Percentiles rank a stretch among this genome's conserved stretches.
Conservation (phyloP, 306 rosid genomes). For the Vigna angularis region DNA sequence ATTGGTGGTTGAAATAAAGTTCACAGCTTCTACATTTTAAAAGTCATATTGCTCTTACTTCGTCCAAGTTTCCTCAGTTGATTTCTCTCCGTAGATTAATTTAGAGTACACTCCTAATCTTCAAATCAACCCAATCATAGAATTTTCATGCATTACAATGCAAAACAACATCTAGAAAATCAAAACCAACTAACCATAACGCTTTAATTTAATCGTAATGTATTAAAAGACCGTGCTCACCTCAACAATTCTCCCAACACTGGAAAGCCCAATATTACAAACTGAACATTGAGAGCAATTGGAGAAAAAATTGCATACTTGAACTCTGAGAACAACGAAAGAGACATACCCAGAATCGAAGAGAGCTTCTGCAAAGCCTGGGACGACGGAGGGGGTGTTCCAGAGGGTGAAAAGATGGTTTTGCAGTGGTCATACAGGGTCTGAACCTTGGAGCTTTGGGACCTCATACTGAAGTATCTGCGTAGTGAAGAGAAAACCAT, state of each 20-base stretch:
- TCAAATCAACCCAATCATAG: constrained; percentile 29
- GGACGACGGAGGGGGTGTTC: constrained; percentile 56
- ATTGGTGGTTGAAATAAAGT: not conserved
- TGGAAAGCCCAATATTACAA: constrained; percentile 27
- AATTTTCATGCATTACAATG: constrained; percentile 23
- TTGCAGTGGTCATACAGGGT: constrained; percentile 75
- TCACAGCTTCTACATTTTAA: not conserved
- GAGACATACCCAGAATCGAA: constrained; percentile 72
- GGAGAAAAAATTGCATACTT: not conserved
- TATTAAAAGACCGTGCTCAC: not conserved
- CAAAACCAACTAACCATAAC: constrained; percentile 27
- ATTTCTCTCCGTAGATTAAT: not conserved
- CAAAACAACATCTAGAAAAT: constrained; percentile 1
- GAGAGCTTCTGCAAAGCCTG: constrained; percentile 59
- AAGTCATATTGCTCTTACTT: not conserved
- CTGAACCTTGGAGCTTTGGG: constrained; percentile 67
- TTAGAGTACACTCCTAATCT: constrained; percentile 14
- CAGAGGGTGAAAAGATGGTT: constrained; percentile 59
- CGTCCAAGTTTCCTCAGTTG: not conserved
- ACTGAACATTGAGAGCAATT: not conserved
- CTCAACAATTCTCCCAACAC: not conserved
- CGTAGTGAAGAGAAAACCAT: constrained; percentile 48
- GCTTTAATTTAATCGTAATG: constrained; percentile 19
- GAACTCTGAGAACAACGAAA: not conserved
- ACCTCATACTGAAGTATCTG: constrained; percentile 59